Base-by-base conservation (phyloP, 1,284 basidiomycete species). In the Cystodermella granulosa region DNA sequence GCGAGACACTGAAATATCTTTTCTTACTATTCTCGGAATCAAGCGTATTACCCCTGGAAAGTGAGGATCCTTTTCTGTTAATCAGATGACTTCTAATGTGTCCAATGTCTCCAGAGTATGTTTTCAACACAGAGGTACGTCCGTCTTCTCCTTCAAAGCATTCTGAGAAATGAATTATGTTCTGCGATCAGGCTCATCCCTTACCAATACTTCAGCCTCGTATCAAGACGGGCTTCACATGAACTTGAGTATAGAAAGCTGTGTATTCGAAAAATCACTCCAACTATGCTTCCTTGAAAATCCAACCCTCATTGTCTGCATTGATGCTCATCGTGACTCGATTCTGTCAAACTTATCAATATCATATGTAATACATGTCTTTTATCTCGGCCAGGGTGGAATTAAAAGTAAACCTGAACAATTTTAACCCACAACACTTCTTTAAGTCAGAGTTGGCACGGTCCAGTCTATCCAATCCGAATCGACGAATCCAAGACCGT, bases 1-100 rank as follows among this genome's bases (percentile, higher is more conserved):
- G 85, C 57, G 93, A 97, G 68, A 97, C 93, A 4, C 69, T 98
- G 47, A 98, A 98, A 66, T 98, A 98, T 67, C 72, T 98, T 36
- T 97, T 88, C 60, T 70, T 98, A 45, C 73, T 97, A 4, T 98
- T 96, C 65, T 83, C 87, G 31, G 91, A 95, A 55, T 78, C 77
- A 11, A 74, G 67, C 38, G 75, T 84, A 20, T 66, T 97, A 42
- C 84, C 92, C 14, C 65, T 97, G 48, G 77, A 83, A 53, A 72
- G 88, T 90, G 56, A 57, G 85, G 75, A 7, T 24, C 24, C 35
- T 36, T 18, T 35, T 47, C 40, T 56, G 23, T 11, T 45, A 7
- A 15, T 35, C 22, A 13, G 31, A n/a, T 39, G 13, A n/a, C 14
- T 23, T 7, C n/a, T 26, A 17, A 24, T 39, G 7, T 39, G 15